Percentiles rank a stretch among this genome's conserved stretches.
These are phyloP conservation scores for Glycine latifolia DNA, from an alignment of 306 rosid species.

Conservation along the genomic window DNA sequence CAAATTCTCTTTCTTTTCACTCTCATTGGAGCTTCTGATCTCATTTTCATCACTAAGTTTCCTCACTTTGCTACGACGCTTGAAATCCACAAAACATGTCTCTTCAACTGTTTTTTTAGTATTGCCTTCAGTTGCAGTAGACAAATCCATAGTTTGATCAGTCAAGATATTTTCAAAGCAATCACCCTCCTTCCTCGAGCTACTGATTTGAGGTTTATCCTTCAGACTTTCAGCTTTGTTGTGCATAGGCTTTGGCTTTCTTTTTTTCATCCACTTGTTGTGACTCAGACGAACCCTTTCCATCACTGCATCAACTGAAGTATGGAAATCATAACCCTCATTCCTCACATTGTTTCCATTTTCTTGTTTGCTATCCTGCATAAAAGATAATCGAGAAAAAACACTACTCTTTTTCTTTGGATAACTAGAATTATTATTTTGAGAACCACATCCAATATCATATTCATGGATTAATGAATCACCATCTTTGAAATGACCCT, in stretches of 20 bases:
- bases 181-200: slow-evolving; percentile 28
- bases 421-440: slow-evolving; percentile 34
- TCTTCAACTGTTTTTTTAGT: slow-evolving; percentile 40
- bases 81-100: slow-evolving; percentile 57
- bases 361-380: slow-evolving; percentile 39
- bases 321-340: slow-evolving; percentile 33
- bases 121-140: slow-evolving; percentile 41
- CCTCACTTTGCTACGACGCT: slow-evolving; percentile 64
- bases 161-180: slow-evolving; percentile 35
- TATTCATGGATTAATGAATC: slow-evolving; percentile 40
- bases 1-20: slow-evolving; percentile 36
- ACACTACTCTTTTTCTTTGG: slow-evolving; percentile 50
- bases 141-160: slow-evolving; percentile 25
- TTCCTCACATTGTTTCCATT: slow-evolving; percentile 2
- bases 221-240: slow-evolving; percentile 41
- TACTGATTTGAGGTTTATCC: slow-evolving; percentile 35
- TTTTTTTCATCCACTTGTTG: slow-evolving; percentile 34
- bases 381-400: slow-evolving; percentile 59
- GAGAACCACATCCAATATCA: slow-evolving; percentile 49
- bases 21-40: slow-evolving; percentile 40
- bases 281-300: slow-evolving; percentile 49
- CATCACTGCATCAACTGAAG: slow-evolving; percentile 65
- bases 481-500: slow-evolving; percentile 22
- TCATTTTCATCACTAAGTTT: slow-evolving; percentile 44
- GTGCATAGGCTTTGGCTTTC: slow-evolving; percentile 46